A percentile compares a stretch with the other conserved stretches of the same genome.
Conservation (phyloP, 495 filamentous ascomycete species). For the Melanomma pulvis-pyrius region DNA sequence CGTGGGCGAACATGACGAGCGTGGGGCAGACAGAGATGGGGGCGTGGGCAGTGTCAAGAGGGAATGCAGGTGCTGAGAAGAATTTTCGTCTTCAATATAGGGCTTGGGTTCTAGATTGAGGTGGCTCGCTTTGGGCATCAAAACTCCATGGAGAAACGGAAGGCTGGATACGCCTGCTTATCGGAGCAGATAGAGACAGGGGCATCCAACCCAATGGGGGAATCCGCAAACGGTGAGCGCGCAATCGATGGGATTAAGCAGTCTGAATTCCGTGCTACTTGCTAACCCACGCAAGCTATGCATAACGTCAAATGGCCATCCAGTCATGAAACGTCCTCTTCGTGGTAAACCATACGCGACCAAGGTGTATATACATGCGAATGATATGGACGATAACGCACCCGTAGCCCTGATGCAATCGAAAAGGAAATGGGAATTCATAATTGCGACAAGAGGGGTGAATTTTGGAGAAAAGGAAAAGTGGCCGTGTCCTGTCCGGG, state of each 20-base stretch:
- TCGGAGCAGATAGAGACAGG: neutral
- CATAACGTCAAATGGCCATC: constrained; percentile 33
- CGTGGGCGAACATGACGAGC: neutral
- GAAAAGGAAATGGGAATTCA: neutral
- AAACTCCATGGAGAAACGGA: constrained; percentile 25
- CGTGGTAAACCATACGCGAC: constrained; percentile 16
- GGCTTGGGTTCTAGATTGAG: constrained; percentile 17
- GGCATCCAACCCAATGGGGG: neutral
- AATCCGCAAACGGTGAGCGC: constrained; percentile 1
- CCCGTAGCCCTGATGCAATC: constrained; percentile 28
- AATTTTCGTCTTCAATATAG: constrained; percentile 20
- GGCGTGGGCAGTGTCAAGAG: neutral
- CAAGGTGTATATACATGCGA: constrained; percentile 38
- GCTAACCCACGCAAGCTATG: constrained; percentile 31
- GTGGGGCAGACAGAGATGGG: neutral
- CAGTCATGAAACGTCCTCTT: constrained; percentile 32
- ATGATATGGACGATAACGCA: constrained; percentile 22
- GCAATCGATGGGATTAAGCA: constrained; percentile 17
- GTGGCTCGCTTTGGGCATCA: constrained; percentile 23
- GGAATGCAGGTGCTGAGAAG: neutral
- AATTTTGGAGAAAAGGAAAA: constrained; percentile 16
- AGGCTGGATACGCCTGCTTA: constrained; percentile 16
- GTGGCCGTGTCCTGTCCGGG: constrained; percentile 1
- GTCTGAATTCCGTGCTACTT: constrained; percentile 22
- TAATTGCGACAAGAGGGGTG: constrained; percentile 4